phyloP scores from a whole-genome alignment of 2,329 filamentous ascomycete species.

The Epichloe sp. region DNA sequence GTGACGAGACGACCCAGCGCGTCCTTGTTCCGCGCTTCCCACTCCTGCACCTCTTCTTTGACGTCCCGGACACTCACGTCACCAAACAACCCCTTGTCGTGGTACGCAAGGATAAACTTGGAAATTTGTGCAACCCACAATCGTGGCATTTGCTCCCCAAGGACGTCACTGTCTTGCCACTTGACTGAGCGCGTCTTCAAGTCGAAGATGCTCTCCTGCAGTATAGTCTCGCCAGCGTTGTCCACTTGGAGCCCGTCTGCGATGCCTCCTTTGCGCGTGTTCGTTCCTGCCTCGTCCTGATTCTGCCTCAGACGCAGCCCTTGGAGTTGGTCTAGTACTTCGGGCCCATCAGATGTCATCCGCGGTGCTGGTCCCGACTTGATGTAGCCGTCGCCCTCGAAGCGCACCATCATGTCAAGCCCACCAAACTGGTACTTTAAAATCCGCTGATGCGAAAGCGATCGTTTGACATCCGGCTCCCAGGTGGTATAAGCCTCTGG shows the following conservation, averaged over 20 bases:
- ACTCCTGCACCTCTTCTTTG: conserved; percentile 16
- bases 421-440: conserved; percentile 3
- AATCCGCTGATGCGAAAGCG: conserved; percentile 45
- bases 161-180: conserved; percentile 17
- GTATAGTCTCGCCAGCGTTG: conserved; percentile 11
- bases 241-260: background rate
- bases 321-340: too few relatives aligned
- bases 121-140: conserved; percentile 28
- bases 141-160: conserved; percentile 24
- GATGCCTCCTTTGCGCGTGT: background rate
- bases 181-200: conserved; percentile 28
- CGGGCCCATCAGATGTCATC: background rate
- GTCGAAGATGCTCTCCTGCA: conserved; percentile 26
- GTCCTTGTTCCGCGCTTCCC: conserved; percentile 22
- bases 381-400: conserved; percentile 17
- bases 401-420: conserved; percentile 15
- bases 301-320: too few relatives aligned
- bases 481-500: conserved; percentile 54
- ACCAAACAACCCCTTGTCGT: conserved; percentile 19
- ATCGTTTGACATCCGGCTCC: conserved; percentile 38
- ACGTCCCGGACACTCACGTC: conserved; percentile 23
- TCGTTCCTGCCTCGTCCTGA: background rate
- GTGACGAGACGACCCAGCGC: conserved; percentile 16
- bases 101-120: conserved; percentile 28
- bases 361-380: background rate